These are phyloP conservation scores for Candida glaebosa DNA, from an alignment of 805 yeast genomes.

Conservation along the genomic window DNA sequence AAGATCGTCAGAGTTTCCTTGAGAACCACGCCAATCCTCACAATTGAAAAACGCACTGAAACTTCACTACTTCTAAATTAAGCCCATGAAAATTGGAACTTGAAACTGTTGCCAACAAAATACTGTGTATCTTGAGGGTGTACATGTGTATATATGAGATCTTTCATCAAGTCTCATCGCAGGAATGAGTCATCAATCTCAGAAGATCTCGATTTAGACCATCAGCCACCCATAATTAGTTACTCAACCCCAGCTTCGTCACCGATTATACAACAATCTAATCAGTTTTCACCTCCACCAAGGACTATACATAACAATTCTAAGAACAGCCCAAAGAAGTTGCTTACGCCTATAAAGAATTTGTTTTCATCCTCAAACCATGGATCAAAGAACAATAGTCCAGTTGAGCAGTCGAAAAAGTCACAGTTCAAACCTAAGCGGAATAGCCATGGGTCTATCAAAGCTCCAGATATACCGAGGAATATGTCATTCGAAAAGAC, in stretches of 20 bases:
- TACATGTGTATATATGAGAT: slow-evolving; percentile 17
- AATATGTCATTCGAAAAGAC: not conserved
- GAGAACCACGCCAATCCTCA: too few relatives aligned
- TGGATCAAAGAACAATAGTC: slow-evolving; percentile 7
- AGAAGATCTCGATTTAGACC: slow-evolving; percentile 6
- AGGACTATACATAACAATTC: slow-evolving; percentile 6
- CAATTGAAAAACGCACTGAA: too few relatives aligned
- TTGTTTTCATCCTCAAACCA: slow-evolving; percentile 18
- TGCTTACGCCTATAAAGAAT: slow-evolving; percentile 35
- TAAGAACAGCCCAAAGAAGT: slow-evolving; percentile 31
- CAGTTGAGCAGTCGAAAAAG: not conserved
- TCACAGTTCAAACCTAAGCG: not conserved
- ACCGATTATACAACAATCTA: slow-evolving; percentile 16
- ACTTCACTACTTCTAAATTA: too few relatives aligned
- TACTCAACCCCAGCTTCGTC: slow-evolving; percentile 18
- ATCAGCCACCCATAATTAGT: slow-evolving; percentile 3
- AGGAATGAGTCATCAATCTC: slow-evolving; percentile 16
- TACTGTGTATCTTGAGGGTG: not conserved
- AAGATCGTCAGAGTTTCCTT: too few relatives aligned
- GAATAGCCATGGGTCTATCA: not conserved
- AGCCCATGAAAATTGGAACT: not conserved
- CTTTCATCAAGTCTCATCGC: slow-evolving; percentile 27
- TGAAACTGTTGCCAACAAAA: not conserved
- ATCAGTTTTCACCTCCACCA: slow-evolving; percentile 19
- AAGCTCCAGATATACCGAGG: not conserved